Percentiles rank a stretch among this genome's conserved stretches.
phyloP scores from a whole-genome alignment of 2,329 filamentous ascomycete species.

The Sarocladium oryzae region DNA sequence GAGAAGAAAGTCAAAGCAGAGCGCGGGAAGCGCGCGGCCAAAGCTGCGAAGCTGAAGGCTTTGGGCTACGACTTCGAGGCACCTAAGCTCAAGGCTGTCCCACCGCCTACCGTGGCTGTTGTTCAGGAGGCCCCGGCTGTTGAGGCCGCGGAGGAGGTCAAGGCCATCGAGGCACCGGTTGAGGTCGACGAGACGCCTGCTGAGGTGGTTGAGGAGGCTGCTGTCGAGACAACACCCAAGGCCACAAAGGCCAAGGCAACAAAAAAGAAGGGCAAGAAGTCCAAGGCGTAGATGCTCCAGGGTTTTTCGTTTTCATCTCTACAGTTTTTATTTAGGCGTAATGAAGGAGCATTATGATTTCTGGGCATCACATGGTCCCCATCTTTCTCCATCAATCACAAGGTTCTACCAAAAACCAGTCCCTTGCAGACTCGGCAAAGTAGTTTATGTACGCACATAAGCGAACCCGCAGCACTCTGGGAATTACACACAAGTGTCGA shows the following conservation, averaged over 20 bases:
- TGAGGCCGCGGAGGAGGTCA: constrained; percentile 19
- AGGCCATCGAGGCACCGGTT: constrained; percentile 31
- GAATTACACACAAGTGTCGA: constrained; percentile 23
- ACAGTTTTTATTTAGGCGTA: constrained; percentile 14
- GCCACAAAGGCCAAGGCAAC: constrained; percentile 29
- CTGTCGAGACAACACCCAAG: constrained; percentile 21
- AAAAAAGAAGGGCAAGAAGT: constrained; percentile 31
- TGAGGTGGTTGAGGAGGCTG: constrained; percentile 18
- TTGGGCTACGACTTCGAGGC: constrained; percentile 79
- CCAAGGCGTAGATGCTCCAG: constrained; percentile 26
- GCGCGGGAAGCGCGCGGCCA: constrained; percentile 59
- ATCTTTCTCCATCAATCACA: background rate
- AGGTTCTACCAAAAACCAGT: background rate
- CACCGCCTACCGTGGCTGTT: constrained; percentile 33
- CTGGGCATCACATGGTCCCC: background rate
- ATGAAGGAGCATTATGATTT: constrained; percentile 8
- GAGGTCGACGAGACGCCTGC: constrained; percentile 18
- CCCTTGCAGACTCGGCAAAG: too few relatives aligned
- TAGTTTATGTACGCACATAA: constrained; percentile 56
- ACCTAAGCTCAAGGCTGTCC: constrained; percentile 58
- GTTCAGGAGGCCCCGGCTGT: constrained; percentile 29
- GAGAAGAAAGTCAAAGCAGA: constrained; percentile 67
- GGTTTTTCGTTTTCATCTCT: constrained; percentile 13
- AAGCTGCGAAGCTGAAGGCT: constrained; percentile 68
- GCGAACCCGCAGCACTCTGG: constrained; percentile 52